Conservation (phyloP, 345 rosid species). For the Populus pruinosa region DNA sequence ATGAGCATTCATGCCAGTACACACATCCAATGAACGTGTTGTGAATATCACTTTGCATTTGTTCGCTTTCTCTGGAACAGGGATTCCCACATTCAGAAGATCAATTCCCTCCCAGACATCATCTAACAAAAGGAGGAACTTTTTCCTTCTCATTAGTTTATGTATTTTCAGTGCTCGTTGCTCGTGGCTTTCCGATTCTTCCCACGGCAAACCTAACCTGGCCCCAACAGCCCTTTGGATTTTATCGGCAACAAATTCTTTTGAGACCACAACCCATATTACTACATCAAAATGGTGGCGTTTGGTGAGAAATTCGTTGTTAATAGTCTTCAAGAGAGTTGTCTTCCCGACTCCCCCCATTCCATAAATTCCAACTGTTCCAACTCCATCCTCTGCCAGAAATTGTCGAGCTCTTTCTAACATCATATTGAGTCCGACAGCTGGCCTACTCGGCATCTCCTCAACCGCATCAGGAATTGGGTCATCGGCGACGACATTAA, state of each 20-base stretch:
- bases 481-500: neutral
- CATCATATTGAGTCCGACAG: slow-evolving; percentile 17
- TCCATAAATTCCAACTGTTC: slow-evolving; percentile 21
- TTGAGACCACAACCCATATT: slow-evolving; percentile 40
- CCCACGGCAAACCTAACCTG: slow-evolving; percentile 37
- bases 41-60: slow-evolving; percentile 30
- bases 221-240: slow-evolving; percentile 36
- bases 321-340: slow-evolving; percentile 17
- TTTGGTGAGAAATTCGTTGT: slow-evolving; percentile 19
- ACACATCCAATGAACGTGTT: slow-evolving; percentile 20
- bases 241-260: slow-evolving; percentile 29
- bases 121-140: slow-evolving; percentile 37
- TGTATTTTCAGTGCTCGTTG: slow-evolving; percentile 29
- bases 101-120: slow-evolving; percentile 48
- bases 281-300: slow-evolving; percentile 27
- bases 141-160: slow-evolving; percentile 24
- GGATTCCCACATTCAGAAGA: slow-evolving; percentile 36
- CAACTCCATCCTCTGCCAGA: slow-evolving; percentile 16
- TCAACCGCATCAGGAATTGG: neutral
- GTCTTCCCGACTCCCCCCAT: slow-evolving; percentile 30
- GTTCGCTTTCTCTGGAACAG: slow-evolving; percentile 33
- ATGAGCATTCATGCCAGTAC: slow-evolving; percentile 23
- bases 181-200: slow-evolving; percentile 27
- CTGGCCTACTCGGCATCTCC: slow-evolving; percentile 19
- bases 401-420: slow-evolving; percentile 4